Evolutionary conservation across 768 basidiomycete species (phyloP).

Genomic region (Psilocybe sp.): DNA sequence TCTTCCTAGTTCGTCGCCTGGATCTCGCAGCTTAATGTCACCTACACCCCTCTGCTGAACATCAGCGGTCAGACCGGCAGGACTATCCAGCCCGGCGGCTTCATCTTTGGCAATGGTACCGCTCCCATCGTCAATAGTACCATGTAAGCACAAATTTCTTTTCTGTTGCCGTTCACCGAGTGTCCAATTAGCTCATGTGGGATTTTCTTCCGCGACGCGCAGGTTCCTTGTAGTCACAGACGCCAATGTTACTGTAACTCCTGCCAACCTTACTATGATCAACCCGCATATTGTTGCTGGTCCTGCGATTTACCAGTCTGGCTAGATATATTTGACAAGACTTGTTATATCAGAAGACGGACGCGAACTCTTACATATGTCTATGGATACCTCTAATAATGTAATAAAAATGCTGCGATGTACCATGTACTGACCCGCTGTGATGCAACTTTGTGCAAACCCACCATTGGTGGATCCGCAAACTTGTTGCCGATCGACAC

Average conservation of each 20-base stretch:
- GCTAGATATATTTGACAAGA: conserved; percentile 23
- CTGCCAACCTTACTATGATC: conserved; percentile 52
- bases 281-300: conserved; percentile 56
- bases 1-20: conserved; percentile 50
- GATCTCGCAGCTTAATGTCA: conserved; percentile 60
- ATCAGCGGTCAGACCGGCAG: conserved; percentile 39
- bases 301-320: conserved; percentile 47
- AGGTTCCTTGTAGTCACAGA: conserved; percentile 53
- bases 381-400: neutral
- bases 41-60: conserved; percentile 48
- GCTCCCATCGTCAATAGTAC: conserved; percentile 51
- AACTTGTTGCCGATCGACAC: no score
- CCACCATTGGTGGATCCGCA: no score
- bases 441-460: no score
- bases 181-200: no score
- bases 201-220: neutral
- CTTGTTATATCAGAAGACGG: neutral
- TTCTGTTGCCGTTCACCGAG: neutral
- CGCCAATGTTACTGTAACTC: conserved; percentile 48
- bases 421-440: no score
- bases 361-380: neutral
- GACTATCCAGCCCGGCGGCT: conserved; percentile 46
- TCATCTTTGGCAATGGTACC: conserved; percentile 39
- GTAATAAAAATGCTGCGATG: neutral
- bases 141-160: conserved; percentile 25